phyloP scores from a whole-genome alignment of 495 filamentous ascomycete genomes.

The Penicillium longicatenatum region DNA sequence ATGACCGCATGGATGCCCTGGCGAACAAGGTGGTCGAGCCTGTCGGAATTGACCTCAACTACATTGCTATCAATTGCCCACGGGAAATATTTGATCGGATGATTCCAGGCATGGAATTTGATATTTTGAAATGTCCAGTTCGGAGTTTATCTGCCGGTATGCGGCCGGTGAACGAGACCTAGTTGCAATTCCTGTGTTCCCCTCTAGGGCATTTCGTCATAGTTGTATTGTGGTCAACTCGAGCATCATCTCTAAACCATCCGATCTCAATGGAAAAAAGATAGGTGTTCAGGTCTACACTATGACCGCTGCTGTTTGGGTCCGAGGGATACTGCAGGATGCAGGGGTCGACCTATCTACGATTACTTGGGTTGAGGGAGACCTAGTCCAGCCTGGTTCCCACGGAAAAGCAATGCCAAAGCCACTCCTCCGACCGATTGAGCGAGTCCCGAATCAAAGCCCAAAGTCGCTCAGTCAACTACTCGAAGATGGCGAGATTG shows the following conservation, averaged over 20 bases:
- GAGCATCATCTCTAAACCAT: constrained; percentile 29
- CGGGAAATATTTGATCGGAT: constrained; percentile 34
- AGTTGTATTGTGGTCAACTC: constrained; percentile 40
- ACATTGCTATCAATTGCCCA: constrained; percentile 30
- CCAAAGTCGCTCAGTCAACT: constrained; percentile 36
- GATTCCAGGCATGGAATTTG: constrained; percentile 30
- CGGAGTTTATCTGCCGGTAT: constrained; percentile 39
- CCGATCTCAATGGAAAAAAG: constrained; percentile 41
- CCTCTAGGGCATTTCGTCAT: constrained; percentile 41
- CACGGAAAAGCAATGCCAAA: constrained; percentile 28
- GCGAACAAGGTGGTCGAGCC: no score
- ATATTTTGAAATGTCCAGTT: constrained; percentile 39
- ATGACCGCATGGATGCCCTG: no score
- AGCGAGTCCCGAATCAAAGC: constrained; percentile 25
- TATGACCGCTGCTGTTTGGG: constrained; percentile 47
- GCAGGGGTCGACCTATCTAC: constrained; percentile 37
- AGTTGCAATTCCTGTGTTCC: constrained; percentile 44
- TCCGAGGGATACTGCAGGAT: constrained; percentile 34
- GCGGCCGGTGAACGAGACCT: constrained; percentile 31
- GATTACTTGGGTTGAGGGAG: constrained; percentile 40
- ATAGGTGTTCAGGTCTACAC: constrained; percentile 44
- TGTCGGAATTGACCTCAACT: constrained; percentile 38
- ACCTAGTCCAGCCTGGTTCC: constrained; percentile 30
- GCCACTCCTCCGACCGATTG: constrained; percentile 28
- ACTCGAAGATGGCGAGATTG: constrained; percentile 41